These are phyloP conservation scores for Aphanocladium album DNA, from an alignment of 2,329 filamentous ascomycete species.

Conservation along the genomic window DNA sequence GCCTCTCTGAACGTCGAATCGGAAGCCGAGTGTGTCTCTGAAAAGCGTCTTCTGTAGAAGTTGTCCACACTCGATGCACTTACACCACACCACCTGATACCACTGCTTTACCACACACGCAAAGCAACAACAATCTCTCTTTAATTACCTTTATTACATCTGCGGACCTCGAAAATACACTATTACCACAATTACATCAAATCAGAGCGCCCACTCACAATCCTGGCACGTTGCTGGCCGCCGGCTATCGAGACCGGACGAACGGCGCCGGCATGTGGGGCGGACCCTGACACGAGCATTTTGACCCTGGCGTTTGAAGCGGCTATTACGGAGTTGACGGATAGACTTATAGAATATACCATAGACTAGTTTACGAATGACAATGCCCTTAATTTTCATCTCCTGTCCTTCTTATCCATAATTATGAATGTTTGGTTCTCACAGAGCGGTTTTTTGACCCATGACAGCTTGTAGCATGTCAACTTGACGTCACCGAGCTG, in stretches of 20 bases:
- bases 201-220: not conserved
- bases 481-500: constrained; percentile 1
- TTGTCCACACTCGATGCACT: not conserved
- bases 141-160: not conserved
- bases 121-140: not conserved
- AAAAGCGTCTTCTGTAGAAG: constrained; percentile 4
- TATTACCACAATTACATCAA: not conserved
- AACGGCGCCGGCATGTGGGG: constrained; percentile 4
- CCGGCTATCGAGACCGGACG: constrained; percentile 7
- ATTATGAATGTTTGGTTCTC: too few relatives aligned
- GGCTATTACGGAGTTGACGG: constrained; percentile 9
- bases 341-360: constrained; percentile 9
- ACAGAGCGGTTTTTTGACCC: too few relatives aligned
- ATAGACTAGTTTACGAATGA: not conserved
- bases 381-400: not conserved
- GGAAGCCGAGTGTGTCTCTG: not conserved
- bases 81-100: not conserved
- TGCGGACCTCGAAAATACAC: not conserved
- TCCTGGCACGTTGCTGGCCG: not conserved
- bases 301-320: constrained; percentile 1
- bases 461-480: not conserved
- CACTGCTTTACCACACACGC: not conserved
- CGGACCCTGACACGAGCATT: constrained; percentile 3
- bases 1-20: not conserved
- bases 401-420: too few relatives aligned